These are phyloP conservation scores for Dendrobium catenatum DNA, from an alignment of 106 monocot genomes.

Conservation along the genomic window DNA sequence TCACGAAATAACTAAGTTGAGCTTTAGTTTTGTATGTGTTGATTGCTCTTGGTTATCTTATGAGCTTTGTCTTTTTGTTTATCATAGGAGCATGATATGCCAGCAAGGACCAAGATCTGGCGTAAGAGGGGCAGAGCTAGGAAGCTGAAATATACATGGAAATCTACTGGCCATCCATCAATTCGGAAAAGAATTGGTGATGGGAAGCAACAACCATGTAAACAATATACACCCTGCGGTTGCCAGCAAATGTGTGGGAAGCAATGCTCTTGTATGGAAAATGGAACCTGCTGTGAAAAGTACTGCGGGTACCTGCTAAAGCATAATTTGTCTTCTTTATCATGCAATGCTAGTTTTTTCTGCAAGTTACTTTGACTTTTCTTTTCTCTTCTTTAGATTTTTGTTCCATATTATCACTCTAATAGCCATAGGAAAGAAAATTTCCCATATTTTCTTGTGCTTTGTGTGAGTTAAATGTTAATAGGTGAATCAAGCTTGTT, in stretches of 20 bases:
- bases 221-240: conserved; percentile 86
- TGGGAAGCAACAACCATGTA: conserved; percentile 75
- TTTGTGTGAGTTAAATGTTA: background rate
- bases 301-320: conserved; percentile 73
- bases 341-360: background rate
- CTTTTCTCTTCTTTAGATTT: background rate
- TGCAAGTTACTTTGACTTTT: background rate
- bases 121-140: conserved; percentile 61
- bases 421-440: background rate
- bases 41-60: conserved; percentile 3
- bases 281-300: conserved; percentile 96
- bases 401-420: background rate
- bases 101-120: conserved; percentile 57
- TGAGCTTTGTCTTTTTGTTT: background rate
- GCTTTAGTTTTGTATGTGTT: background rate
- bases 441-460: background rate
- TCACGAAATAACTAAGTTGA: background rate
- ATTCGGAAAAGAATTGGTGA: conserved; percentile 79
- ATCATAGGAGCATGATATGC: conserved; percentile 61
- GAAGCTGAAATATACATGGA: conserved; percentile 96
- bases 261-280: conserved; percentile 77
- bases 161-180: conserved; percentile 89
- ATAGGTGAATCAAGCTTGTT: background rate
- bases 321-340: background rate
- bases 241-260: conserved; percentile 88